Conservation (phyloP, 768 basidiomycete genomes). For the Tricholoma bakamatsutake region DNA sequence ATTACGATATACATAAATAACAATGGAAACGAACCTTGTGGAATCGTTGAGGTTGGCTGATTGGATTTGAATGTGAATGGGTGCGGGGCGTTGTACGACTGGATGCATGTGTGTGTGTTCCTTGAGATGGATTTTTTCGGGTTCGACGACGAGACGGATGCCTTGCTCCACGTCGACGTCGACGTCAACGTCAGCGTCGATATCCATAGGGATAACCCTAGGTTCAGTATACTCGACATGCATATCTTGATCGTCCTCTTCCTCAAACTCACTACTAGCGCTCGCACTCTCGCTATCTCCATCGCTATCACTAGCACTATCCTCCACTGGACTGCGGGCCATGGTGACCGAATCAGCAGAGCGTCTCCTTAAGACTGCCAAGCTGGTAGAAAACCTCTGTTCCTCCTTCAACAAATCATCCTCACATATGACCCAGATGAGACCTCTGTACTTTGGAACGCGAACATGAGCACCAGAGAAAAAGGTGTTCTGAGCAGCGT, state of each 20-base stretch:
- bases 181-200: constrained; percentile 12
- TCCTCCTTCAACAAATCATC: constrained; percentile 47
- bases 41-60: constrained; percentile 6
- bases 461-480: constrained; percentile 33
- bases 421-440: constrained; percentile 79
- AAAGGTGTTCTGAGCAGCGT: constrained; percentile 75
- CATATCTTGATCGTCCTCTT: constrained; percentile 18
- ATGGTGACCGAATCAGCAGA: not conserved
- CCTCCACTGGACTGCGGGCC: constrained; percentile 2
- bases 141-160: constrained; percentile 17
- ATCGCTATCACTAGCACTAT: constrained; percentile 14
- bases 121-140: constrained; percentile 22
- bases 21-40: not conserved
- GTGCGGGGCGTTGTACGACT: constrained; percentile 29
- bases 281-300: constrained; percentile 14
- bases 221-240: constrained; percentile 6
- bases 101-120: constrained; percentile 52
- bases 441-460: constrained; percentile 54
- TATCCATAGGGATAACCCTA: constrained; percentile 15
- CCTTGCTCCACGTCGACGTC: constrained; percentile 4
- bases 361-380: constrained; percentile 21
- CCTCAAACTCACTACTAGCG: constrained; percentile 12
- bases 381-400: constrained; percentile 9
- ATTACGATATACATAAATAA: too few relatives aligned
- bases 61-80: constrained; percentile 15